A percentile compares a stretch with the other conserved stretches of the same genome.
Conservation (phyloP, 371 early-diverging fungal genomes). For the Mortierella sp. region DNA sequence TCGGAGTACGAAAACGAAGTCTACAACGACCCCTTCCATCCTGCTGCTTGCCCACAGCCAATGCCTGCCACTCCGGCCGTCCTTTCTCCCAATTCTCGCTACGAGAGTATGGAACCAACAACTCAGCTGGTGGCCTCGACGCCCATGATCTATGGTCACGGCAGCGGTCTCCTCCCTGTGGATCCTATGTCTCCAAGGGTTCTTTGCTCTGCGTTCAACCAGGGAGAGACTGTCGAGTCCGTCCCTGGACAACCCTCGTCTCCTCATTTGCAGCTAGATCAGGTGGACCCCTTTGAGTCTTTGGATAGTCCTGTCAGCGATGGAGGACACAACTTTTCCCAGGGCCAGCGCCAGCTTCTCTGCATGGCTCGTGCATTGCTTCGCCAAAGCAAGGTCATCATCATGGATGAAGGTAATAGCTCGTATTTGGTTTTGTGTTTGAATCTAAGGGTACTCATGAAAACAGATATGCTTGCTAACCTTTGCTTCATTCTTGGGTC, state of each 20-base stretch:
- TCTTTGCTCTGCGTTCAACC: slow-evolving; percentile 29
- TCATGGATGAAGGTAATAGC: slow-evolving; percentile 71
- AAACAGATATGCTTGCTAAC: not conserved
- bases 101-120: slow-evolving; percentile 11
- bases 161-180: slow-evolving; percentile 18
- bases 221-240: slow-evolving; percentile 3
- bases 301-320: slow-evolving; percentile 73
- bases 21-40: slow-evolving; percentile 38
- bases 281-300: slow-evolving; percentile 61
- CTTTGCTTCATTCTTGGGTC: not conserved
- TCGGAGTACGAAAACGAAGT: slow-evolving; percentile 15
- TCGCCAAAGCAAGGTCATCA: slow-evolving; percentile 69
- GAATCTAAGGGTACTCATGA: not conserved
- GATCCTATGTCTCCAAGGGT: slow-evolving; percentile 37
- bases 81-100: slow-evolving; percentile 5
- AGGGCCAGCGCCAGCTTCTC: slow-evolving; percentile 89
- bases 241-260: not conserved
- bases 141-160: not conserved
- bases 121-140: slow-evolving; percentile 8
- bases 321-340: slow-evolving; percentile 83
- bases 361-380: slow-evolving; percentile 86
- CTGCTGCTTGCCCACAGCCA: not conserved
- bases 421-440: too few species aligned
- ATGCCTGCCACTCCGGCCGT: not conserved
- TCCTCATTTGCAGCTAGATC: slow-evolving; percentile 10